phyloP scores from a whole-genome alignment of 2,329 filamentous ascomycete genomes.

The Ascosphaera apis region DNA sequence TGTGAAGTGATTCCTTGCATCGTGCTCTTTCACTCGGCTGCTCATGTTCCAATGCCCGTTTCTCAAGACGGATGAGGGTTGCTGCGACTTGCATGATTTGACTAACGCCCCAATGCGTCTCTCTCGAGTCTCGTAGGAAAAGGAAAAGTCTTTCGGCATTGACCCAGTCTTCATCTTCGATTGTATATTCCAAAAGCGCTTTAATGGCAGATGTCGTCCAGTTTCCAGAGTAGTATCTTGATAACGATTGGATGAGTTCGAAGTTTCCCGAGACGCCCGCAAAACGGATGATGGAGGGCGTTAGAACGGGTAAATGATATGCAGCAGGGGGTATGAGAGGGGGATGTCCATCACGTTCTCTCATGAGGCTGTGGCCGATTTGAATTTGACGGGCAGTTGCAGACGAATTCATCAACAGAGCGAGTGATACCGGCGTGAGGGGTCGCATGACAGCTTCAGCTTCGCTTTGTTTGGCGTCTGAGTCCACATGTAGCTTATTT shows the following conservation, averaged over 20 bases:
- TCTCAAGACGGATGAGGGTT: slow-evolving; percentile 19
- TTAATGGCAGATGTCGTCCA: slow-evolving; percentile 15
- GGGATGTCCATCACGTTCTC: slow-evolving; percentile 28
- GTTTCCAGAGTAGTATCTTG: slow-evolving; percentile 12
- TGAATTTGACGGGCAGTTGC: slow-evolving; percentile 1
- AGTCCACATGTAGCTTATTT: not conserved
- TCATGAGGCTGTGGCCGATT: slow-evolving; percentile 28
- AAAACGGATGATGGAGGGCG: slow-evolving; percentile 31
- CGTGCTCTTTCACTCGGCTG: not conserved
- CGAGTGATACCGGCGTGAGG: slow-evolving; percentile 2
- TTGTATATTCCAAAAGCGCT: slow-evolving; percentile 14
- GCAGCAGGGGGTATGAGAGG: slow-evolving; percentile 24
- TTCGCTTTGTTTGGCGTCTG: not conserved
- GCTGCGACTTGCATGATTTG: slow-evolving; percentile 15
- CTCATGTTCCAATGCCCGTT: slow-evolving; percentile 4
- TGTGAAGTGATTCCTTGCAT: not conserved
- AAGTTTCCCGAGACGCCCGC: slow-evolving; percentile 26
- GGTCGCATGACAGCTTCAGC: not conserved
- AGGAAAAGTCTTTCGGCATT: slow-evolving; percentile 12
- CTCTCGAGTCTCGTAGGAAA: slow-evolving; percentile 13
- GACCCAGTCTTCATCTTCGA: slow-evolving; percentile 14
- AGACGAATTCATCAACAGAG: slow-evolving; percentile 3
- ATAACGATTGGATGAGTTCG: slow-evolving; percentile 11
- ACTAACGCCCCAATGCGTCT: slow-evolving; percentile 16
- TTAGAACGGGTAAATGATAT: slow-evolving; percentile 25